Evolutionary conservation across 139 green algal genomes (phyloP).

Genomic region (Micromonas commoda): DNA sequence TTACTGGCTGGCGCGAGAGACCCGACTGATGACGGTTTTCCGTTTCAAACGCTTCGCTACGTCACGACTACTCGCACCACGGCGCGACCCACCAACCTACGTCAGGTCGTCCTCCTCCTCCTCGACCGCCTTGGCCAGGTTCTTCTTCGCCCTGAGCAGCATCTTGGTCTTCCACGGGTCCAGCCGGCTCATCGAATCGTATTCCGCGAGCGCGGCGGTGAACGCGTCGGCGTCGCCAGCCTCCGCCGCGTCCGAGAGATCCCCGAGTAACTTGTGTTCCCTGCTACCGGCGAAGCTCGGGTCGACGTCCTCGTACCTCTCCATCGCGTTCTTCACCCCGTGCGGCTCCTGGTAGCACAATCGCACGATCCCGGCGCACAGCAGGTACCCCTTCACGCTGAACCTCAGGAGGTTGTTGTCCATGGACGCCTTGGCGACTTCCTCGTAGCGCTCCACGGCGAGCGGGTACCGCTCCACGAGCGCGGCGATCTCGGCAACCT

Average conservation of each 20-base stretch:
- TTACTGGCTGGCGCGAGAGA: too few relatives aligned
- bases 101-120: constrained; percentile 40
- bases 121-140: constrained; percentile 22
- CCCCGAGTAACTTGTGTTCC: constrained; percentile 45
- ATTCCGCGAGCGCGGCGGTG: constrained; percentile 73
- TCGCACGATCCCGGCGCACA: constrained; percentile 85
- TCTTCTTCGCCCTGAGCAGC: constrained; percentile 47
- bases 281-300: constrained; percentile 25
- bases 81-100: constrained; percentile 10
- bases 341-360: constrained; percentile 51
- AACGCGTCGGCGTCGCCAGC: constrained; percentile 69
- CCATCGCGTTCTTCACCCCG: constrained; percentile 35
- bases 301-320: constrained; percentile 41
- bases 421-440: constrained; percentile 53
- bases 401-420: constrained; percentile 96
- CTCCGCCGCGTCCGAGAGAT: constrained; percentile 54
- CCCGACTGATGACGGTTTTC: too few relatives aligned
- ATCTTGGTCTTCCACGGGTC: constrained; percentile 80
- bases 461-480: constrained; percentile 36
- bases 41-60: neutral
- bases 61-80: neutral
- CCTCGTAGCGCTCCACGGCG: constrained; percentile 67
- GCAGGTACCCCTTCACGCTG: constrained; percentile 82
- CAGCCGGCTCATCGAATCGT: constrained; percentile 79
- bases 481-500: constrained; percentile 43